Base-by-base conservation (phyloP, 116 monocot species). In the Phalaenopsis hybrid region DNA sequence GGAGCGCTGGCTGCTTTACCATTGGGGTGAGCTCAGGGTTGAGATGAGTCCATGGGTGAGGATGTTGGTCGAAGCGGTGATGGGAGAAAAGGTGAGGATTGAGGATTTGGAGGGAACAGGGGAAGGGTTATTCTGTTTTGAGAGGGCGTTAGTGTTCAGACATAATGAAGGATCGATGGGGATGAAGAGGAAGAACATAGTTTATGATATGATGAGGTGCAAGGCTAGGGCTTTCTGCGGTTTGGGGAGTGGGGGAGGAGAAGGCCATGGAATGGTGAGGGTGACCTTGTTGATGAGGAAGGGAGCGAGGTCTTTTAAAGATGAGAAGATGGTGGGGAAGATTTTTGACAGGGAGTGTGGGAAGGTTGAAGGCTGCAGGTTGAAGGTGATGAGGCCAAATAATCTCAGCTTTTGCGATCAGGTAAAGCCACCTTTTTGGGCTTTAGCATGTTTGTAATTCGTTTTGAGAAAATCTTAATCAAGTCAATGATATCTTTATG, bases 401-500 rank as follows among this genome's bases (percentile, higher is more conserved):
- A 85, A 87, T 59, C 77, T 90, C n/a, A 81, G 85, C 16, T 90
- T 88, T 51, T 88, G 88, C 49, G 90, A 88, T 77, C 90, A 90
- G 88, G 52, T 84, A 50, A 50, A 50, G 50, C 50, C 0, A 10
- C 8, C 6, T 0, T 49, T 49, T 49, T 49, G 0, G 13, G 28
- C 12, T 50, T 50, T 55, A 16, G 3, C 55, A 55, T 55, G 55
- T 16, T 15, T 55, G 16, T 15, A 55, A 55, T 15, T 55, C 55
- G 4, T 55, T 15, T 13, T 55, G 2, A 15, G 55, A 55, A 3
- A 15, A 55, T 55, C 15, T 55, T 55, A 55, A 55, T 8, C 50
- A 50, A 50, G 50, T 2, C 50, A 50, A 50, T 13, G 50, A 50
- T 50, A 50, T 11, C 50, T 9, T 50, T 37, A 37, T 37, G 50